Evolutionary conservation across 495 filamentous ascomycete genomes (phyloP), one percentile per base, ranked within the genome.

Genomic region (Penicillium subrubescens): DNA sequence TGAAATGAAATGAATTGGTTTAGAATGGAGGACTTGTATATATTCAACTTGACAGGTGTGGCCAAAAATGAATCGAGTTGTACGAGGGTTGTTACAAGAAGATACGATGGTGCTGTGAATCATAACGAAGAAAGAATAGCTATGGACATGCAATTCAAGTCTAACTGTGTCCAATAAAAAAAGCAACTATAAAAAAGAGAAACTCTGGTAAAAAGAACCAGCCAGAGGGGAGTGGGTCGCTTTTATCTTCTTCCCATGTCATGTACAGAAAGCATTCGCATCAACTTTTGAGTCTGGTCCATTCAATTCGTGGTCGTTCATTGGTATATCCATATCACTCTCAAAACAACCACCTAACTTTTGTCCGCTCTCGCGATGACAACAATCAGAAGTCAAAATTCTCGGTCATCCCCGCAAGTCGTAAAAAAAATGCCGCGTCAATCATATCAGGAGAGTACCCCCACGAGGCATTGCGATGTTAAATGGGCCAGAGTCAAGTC

Each of bases 281-380:
- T 65, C 55, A 57, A 63, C 60, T 67, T 71, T 62, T 66, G 52
- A 57, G 55, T 37, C 51, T 58, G 54, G 57, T 67, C 66, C 71
- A 70, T 65, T 67, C 62, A 68, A 72, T 55, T 74, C 70, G 67
- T 72, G 67, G 63, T 72, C 73, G 61, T 71, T 73, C 73, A 73
- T 72, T 69, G 69, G 57, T 71, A 73, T 73, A 66, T 71, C 65
- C 71, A 73, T 60, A 64, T 66, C 62, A 51, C 57, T 67, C 64
- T 69, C 64, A 69, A 67, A 61, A 66, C 57, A 63, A 57, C 61
- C 23, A 60, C 57, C 64, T 35, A 71, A 73, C 62, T 72, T 74
- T 71, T 68, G 17, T 58, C 59, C 44, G 19, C 61, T 59, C 59
- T 69, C 64, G 63, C 33, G 17, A 71, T 67, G 66, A 61, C 46